Base-by-base conservation (phyloP, 257 asterid genomes). In the Vinca minor region DNA sequence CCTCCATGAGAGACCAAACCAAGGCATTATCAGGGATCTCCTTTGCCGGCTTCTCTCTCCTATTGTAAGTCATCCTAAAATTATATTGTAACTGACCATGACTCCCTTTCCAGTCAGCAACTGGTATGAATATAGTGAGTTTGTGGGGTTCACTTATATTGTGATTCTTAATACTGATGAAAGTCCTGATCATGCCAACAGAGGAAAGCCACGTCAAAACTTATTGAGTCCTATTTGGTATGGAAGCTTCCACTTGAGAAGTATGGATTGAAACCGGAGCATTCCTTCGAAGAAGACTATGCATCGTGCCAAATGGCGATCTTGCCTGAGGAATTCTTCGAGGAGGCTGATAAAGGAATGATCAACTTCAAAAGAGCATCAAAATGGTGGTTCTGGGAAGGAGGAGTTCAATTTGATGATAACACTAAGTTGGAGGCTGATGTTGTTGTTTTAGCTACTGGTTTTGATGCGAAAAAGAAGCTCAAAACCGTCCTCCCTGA, bases 221-320 rank as follows among this genome's bases (percentile, higher is more conserved):
- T 79, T 0, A 79, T 91, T 0, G 98, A 88, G 67, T 73, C 89
- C n/a, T 91, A 91, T 68, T 67, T 91, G 63, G 78, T 82, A 34
- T 86, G 91, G 98, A 88, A 72, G 71, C 98, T 91, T 58, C 98
- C 98, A 14, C 64, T 91, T 65, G 76, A 79, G 36, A 91, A 91
- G 73, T 91, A 81, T 8, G 96, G 94, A 14, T 71, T 91, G 67
- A 91, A 79, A 71, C 98, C 98, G 0, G 88, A 88, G 0, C 98
- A 91, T 76, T 94, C 98, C 6, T 91, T 91, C 9, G 95, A 83
- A 73, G 98, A 91, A 59, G 98, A 91, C 76, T 88, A 91, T 11
- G 98, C 95, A 3, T 88, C 96, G 0, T 91, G 96, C 49, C 98
- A 91, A 56, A 91, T 91, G 98, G 96, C 98, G 1, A 91, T 91